A percentile compares a stretch with the other conserved stretches of the same genome.
Conservation (phyloP, 169 alveolate genomes). For the Plasmodium coatneyi region DNA sequence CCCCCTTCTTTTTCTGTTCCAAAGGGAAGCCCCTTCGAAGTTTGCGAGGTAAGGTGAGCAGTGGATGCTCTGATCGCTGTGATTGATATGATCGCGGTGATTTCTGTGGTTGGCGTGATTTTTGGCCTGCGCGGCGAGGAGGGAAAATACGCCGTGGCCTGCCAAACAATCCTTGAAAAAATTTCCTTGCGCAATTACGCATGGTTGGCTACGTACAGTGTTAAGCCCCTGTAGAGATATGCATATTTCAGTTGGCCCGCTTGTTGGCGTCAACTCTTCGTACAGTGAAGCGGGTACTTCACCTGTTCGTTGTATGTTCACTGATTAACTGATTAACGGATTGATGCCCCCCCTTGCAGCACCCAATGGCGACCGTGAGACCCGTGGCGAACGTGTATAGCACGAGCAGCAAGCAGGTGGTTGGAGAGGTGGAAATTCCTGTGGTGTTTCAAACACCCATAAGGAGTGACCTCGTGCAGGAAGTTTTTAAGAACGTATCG, state of each 20-base stretch:
- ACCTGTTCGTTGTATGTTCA: neutral
- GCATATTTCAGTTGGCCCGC: no score
- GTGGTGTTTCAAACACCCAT: slow-evolving; percentile 96
- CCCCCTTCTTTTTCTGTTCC: neutral
- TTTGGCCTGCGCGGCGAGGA: neutral
- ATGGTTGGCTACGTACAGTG: neutral
- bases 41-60: neutral
- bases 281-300: neutral
- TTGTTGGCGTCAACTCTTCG: no score
- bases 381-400: slow-evolving; percentile 84
- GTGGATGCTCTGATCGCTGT: no score
- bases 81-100: no score
- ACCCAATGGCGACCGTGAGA: slow-evolving; percentile 76
- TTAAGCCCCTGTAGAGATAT: no score
- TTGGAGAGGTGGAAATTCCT: slow-evolving; percentile 89
- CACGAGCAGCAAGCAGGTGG: slow-evolving; percentile 75
- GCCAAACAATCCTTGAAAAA: neutral
- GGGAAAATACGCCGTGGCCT: neutral
- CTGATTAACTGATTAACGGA: neutral
- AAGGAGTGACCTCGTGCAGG: slow-evolving; percentile 97
- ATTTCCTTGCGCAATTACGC: neutral
- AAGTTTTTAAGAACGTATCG: slow-evolving; percentile 94
- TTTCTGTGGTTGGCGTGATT: no score
- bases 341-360: neutral
- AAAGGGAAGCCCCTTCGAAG: neutral